A percentile compares a stretch with the other conserved stretches of the same genome.
Evolutionary conservation across 331 rosid genomes (phyloP).

Genomic region (Ulmus americana): DNA sequence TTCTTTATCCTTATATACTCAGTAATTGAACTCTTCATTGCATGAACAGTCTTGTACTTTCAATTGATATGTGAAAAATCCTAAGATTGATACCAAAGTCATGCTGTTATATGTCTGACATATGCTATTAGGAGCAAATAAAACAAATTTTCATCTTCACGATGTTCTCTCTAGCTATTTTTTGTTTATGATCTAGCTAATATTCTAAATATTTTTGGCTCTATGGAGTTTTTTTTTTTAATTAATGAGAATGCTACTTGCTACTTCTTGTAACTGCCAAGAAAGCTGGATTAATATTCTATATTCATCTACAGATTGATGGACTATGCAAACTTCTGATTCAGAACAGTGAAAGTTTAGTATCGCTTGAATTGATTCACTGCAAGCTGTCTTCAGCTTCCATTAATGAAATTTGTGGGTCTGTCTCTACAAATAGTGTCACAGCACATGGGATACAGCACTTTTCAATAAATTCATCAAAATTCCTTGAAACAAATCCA

Average conservation of each 20-base stretch:
- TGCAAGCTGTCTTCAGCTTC: constrained; percentile 53
- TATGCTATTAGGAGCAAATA: constrained; percentile 4
- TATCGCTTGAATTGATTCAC: constrained; percentile 66
- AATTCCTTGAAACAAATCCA: constrained; percentile 37
- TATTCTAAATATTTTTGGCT: constrained; percentile 6
- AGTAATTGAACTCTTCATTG: neutral
- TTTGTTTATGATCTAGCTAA: neutral
- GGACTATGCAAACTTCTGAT: constrained; percentile 70
- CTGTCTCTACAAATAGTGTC: constrained; percentile 36
- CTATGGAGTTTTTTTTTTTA: neutral
- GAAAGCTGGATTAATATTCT: constrained; percentile 25
- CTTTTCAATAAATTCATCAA: constrained; percentile 56
- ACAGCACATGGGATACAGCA: constrained; percentile 55
- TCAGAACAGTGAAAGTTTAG: constrained; percentile 61
- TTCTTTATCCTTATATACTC: constrained; percentile 11
- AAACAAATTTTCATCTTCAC: constrained; percentile 18
- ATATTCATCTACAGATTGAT: constrained; percentile 47
- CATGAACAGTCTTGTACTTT: neutral
- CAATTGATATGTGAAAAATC: constrained; percentile 2
- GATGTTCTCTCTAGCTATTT: constrained; percentile 2
- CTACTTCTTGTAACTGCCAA: constrained; percentile 18
- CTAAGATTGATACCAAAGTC: neutral
- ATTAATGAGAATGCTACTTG: constrained; percentile 17
- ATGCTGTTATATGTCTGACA: constrained; percentile 2
- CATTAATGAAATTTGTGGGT: constrained; percentile 48